A percentile compares a stretch with the other conserved stretches of the same genome.
Evolutionary conservation across 352 stramenopile species (phyloP).

Genomic region (Globisporangium cylindrosporum): DNA sequence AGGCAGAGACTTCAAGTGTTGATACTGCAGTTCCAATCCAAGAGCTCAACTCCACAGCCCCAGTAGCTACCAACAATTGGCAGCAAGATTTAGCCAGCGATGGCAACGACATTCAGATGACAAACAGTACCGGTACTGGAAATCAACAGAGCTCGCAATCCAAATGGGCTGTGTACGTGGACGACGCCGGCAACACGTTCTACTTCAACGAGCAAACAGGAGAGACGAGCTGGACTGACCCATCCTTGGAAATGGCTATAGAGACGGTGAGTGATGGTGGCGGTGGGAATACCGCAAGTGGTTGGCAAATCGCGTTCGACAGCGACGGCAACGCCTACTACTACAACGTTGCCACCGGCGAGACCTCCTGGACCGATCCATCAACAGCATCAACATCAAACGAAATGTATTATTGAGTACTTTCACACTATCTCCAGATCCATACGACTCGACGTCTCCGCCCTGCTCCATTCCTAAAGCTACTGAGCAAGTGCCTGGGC

Average conservation of each 20-base stretch:
- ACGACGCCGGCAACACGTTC: slow-evolving; percentile 33
- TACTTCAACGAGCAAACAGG: slow-evolving; percentile 37
- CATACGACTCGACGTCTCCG: background rate
- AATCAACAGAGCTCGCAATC: background rate
- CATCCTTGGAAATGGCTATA: slow-evolving; percentile 7
- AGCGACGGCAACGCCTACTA: slow-evolving; percentile 32
- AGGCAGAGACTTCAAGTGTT: background rate
- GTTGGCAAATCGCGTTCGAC: slow-evolving; percentile 15
- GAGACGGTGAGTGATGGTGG: background rate
- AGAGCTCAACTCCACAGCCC: background rate
- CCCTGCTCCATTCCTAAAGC: background rate
- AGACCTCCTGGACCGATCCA: slow-evolving; percentile 32
- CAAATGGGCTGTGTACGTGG: slow-evolving; percentile 28
- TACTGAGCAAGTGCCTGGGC: background rate
- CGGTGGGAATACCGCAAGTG: background rate
- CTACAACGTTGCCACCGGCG: slow-evolving; percentile 36
- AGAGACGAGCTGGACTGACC: slow-evolving; percentile 31
- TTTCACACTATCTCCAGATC: background rate
- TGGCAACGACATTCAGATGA: background rate
- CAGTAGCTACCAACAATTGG: background rate
- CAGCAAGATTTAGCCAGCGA: too few relatives aligned
- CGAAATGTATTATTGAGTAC: background rate
- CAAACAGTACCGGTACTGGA: background rate
- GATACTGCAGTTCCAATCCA: background rate
- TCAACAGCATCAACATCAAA: background rate